A percentile compares a stretch with the other conserved stretches of the same genome.
phyloP scores from a whole-genome alignment of 192 early-diverging fungal species.

The Rhizophagus clarus region DNA sequence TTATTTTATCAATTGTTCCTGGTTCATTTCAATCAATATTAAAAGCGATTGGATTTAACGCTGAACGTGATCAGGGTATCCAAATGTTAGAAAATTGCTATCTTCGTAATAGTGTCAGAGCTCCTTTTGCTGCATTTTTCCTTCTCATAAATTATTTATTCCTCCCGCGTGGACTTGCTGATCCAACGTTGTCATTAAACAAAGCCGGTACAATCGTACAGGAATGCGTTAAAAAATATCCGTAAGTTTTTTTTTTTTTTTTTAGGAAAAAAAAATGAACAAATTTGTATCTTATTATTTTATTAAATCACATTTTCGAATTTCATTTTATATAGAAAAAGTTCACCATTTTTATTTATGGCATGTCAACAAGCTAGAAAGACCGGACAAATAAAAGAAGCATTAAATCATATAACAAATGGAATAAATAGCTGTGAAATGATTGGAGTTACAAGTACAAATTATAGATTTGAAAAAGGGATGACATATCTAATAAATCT shows the following conservation, averaged over 20 bases:
- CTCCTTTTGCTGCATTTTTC: slow-evolving; percentile 42
- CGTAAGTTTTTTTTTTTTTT: slow-evolving; percentile 34
- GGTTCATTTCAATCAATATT: slow-evolving; percentile 18
- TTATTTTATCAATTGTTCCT: slow-evolving; percentile 40
- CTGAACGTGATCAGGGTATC: slow-evolving; percentile 12
- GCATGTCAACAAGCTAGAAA: slow-evolving; percentile 45
- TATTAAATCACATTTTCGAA: background rate
- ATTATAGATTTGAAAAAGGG: slow-evolving; percentile 46
- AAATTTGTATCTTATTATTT: background rate
- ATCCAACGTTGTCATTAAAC: slow-evolving; percentile 36
- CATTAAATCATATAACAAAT: slow-evolving; percentile 42
- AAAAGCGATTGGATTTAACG: slow-evolving; percentile 23
- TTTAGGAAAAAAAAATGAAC: no score
- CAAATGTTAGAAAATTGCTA: slow-evolving; percentile 25
- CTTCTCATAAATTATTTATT: slow-evolving; percentile 44
- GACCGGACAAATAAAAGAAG: slow-evolving; percentile 39
- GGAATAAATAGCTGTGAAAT: slow-evolving; percentile 44
- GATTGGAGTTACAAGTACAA: slow-evolving; percentile 39
- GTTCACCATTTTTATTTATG: slow-evolving; percentile 44
- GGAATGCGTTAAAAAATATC: slow-evolving; percentile 37
- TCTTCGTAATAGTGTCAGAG: slow-evolving; percentile 15
- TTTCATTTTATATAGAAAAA: slow-evolving; percentile 31
- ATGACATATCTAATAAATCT: slow-evolving; percentile 45
- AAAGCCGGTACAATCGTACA: slow-evolving; percentile 40
- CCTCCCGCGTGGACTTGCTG: slow-evolving; percentile 40